Conservation (phyloP, 768 basidiomycete genomes). For the Naganishia vaughanmartiniae region DNA sequence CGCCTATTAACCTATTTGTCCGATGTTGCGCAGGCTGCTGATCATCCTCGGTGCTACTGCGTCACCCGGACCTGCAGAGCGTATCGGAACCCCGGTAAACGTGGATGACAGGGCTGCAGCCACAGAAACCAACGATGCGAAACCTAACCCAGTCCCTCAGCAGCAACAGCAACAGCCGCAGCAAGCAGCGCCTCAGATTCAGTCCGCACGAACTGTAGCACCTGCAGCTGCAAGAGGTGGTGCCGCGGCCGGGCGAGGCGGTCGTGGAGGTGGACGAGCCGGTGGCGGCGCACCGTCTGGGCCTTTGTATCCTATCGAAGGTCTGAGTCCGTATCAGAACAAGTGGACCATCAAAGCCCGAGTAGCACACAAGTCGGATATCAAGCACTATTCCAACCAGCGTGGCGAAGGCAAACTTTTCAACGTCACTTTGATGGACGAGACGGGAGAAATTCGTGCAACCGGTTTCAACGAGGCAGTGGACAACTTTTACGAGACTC, state of each 20-base stretch:
- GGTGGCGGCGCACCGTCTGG: slow-evolving; percentile 40
- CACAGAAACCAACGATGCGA: slow-evolving; percentile 14
- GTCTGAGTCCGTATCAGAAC: slow-evolving; percentile 92
- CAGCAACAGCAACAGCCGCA: slow-evolving; percentile 27
- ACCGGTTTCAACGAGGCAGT: slow-evolving; percentile 86
- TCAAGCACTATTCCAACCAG: slow-evolving; percentile 82
- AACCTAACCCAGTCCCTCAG: slow-evolving; percentile 15
- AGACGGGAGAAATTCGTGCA: slow-evolving; percentile 76
- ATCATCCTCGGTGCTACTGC: slow-evolving; percentile 22
- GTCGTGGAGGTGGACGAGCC: slow-evolving; percentile 23
- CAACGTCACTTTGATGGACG: slow-evolving; percentile 88
- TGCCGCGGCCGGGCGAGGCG: slow-evolving; percentile 33
- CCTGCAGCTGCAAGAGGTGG: slow-evolving; percentile 34
- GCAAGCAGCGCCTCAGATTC: slow-evolving; percentile 34
- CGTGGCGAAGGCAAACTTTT: slow-evolving; percentile 94
- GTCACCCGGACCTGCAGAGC: slow-evolving; percentile 14
- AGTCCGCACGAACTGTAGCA: slow-evolving; percentile 16
- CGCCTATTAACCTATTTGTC: background rate
- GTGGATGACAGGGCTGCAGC: slow-evolving; percentile 16
- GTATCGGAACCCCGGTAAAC: slow-evolving; percentile 15
- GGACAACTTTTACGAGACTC: slow-evolving; percentile 74
- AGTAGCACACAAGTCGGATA: slow-evolving; percentile 82
- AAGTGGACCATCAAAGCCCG: slow-evolving; percentile 98
- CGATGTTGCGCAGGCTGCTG: background rate
- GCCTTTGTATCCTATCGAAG: slow-evolving; percentile 79